Percentiles rank a stretch among this genome's conserved stretches.
These are phyloP conservation scores for Aspergillus hiratsukae DNA, from an alignment of 2,329 filamentous ascomycete genomes.

Conservation along the genomic window DNA sequence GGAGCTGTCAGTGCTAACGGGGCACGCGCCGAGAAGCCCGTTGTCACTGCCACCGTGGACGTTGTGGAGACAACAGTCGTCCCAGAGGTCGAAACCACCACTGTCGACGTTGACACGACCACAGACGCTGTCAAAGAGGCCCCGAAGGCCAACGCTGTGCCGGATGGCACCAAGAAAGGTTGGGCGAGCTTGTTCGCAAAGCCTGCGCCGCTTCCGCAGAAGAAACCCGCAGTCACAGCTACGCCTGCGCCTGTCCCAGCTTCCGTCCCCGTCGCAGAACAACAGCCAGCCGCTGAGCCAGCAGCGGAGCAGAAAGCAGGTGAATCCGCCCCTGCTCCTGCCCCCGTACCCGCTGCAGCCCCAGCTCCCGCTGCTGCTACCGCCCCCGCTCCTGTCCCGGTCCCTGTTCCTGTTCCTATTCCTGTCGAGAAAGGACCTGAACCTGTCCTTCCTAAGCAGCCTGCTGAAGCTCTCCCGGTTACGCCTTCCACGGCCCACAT, in stretches of 20 bases:
- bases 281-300: slow-evolving; percentile 8
- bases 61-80: background rate
- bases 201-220: slow-evolving; percentile 49
- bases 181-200: slow-evolving; percentile 76
- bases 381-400: slow-evolving; percentile 32
- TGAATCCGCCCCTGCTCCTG: slow-evolving; percentile 26
- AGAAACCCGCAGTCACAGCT: slow-evolving; percentile 40
- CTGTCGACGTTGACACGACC: slow-evolving; percentile 15
- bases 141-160: slow-evolving; percentile 32
- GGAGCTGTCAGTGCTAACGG: slow-evolving; percentile 39
- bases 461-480: slow-evolving; percentile 36
- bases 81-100: slow-evolving; percentile 15
- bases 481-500: slow-evolving; percentile 44
- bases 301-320: slow-evolving; percentile 8
- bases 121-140: slow-evolving; percentile 11
- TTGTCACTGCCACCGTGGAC: slow-evolving; percentile 10
- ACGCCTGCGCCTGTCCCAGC: slow-evolving; percentile 2
- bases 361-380: slow-evolving; percentile 23
- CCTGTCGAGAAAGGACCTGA: slow-evolving; percentile 36
- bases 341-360: slow-evolving; percentile 36
- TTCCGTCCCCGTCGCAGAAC: background rate
- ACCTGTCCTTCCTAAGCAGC: slow-evolving; percentile 25
- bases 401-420: slow-evolving; percentile 37
- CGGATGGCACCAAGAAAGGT: slow-evolving; percentile 41
- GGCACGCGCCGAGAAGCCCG: slow-evolving; percentile 33